These are phyloP conservation scores for Aspergillus nidulans DNA, from an alignment of 495 filamentous ascomycete genomes.

Conservation along the genomic window DNA sequence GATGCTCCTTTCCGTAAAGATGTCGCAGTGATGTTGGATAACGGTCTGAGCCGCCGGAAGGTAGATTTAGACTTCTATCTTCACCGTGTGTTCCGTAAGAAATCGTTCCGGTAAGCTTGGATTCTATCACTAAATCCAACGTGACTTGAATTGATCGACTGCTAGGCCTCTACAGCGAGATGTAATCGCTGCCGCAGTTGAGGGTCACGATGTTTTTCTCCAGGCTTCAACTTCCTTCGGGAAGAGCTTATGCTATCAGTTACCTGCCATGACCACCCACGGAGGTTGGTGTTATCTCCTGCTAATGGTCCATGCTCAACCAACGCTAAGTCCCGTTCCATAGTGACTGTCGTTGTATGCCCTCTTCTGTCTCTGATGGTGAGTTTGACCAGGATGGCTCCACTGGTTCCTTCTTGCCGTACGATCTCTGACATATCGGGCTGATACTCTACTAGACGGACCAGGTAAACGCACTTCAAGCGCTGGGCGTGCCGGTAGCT, in stretches of 20 bases:
- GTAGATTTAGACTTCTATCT: slow-evolving; percentile 83
- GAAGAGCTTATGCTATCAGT: slow-evolving; percentile 91
- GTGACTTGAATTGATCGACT: slow-evolving; percentile 9
- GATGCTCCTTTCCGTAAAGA: slow-evolving; percentile 1
- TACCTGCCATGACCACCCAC: slow-evolving; percentile 81
- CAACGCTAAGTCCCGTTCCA: neutral
- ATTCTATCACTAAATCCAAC: neutral
- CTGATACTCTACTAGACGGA: slow-evolving; percentile 56
- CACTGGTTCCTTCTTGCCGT: neutral
- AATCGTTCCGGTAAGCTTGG: slow-evolving; percentile 59
- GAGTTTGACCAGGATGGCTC: slow-evolving; percentile 15
- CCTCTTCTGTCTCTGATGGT: slow-evolving; percentile 91
- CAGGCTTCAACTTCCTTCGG: slow-evolving; percentile 97
- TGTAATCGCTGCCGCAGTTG: slow-evolving; percentile 74
- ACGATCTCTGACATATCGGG: neutral
- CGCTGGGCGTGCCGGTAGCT: slow-evolving; percentile 70
- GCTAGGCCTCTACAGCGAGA: slow-evolving; percentile 78
- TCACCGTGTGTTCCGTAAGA: slow-evolving; percentile 75
- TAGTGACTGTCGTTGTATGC: slow-evolving; percentile 87
- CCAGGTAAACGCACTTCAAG: slow-evolving; percentile 77
- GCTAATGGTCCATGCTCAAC: slow-evolving; percentile 3
- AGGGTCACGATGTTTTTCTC: slow-evolving; percentile 86
- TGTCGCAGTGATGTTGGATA: slow-evolving; percentile 22
- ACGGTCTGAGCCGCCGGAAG: slow-evolving; percentile 19
- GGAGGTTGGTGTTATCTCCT: slow-evolving; percentile 56